Base-by-base conservation (phyloP, 2,329 filamentous ascomycete genomes). In the Myriosclerotinia duriaeana region DNA sequence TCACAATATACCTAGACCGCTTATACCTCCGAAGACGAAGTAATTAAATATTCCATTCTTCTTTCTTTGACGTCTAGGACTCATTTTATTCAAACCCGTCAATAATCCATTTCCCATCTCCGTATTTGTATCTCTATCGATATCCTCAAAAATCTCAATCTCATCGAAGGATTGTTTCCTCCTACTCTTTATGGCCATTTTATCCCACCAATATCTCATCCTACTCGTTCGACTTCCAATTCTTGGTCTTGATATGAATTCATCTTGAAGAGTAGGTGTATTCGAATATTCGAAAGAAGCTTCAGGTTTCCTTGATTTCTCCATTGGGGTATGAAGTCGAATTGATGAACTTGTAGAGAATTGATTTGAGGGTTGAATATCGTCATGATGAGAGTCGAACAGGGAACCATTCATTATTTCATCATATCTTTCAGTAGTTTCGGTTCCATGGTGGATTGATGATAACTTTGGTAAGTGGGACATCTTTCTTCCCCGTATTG, bases 1-100 rank as follows among this genome's bases (percentile, higher is more conserved):
- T 68, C 73, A 80, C 78, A 79, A 62, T 20, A 80, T 70, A 12
- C 71, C 72, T 40, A 78, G 73, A 8, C 75, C 76, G 72, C 76
- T 77, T 61, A 79, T 75, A 22, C 76, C 76, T 44, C 77, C 73
- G 65, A 77, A 78, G 15, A 78, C 73, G 11, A 76, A 70, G 69
- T 75, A 77, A 71, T 72, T 74, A 38, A 66, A 66, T n/a, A 40
- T 68, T 70, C 53, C 72, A 72, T 36, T 67, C 40, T 69, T 69
- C 52, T 59, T 69, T 58, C 53, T 67, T 60, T 61, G 67, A 40
- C 22, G 15, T 22, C 42, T 66, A 30, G 50, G n/a, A n/a, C n/a
- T 62, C 30, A n/a, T 69, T 26, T 34, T 42, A 53, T 65, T 61
- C 36, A 48, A 55, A 52, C 60, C 63, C 15, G 56, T 55, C 17